phyloP scores from a whole-genome alignment of 768 basidiomycete genomes.

The Boletus sp. region DNA sequence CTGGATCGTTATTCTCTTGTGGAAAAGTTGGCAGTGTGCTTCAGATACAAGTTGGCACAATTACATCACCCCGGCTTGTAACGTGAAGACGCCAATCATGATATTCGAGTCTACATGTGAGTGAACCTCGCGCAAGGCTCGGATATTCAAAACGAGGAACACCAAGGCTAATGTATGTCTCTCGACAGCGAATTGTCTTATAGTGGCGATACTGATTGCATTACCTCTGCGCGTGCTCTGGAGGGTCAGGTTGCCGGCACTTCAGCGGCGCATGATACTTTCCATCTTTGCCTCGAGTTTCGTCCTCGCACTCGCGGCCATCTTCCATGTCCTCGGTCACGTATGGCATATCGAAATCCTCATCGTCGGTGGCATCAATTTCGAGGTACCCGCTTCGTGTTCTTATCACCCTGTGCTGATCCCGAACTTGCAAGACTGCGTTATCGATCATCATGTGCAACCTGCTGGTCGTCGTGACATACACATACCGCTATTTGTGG shows the following conservation, averaged over 20 bases:
- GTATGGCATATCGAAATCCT: background rate
- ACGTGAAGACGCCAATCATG: background rate
- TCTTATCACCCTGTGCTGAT: background rate
- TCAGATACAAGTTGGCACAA: slow-evolving; percentile 6
- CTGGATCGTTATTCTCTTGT: background rate
- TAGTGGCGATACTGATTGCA: slow-evolving; percentile 9
- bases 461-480: slow-evolving; percentile 17
- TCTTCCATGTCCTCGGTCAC: slow-evolving; percentile 6
- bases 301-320: slow-evolving; percentile 10
- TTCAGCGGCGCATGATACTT: slow-evolving; percentile 20
- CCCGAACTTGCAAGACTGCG: background rate
- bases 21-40: slow-evolving; percentile 7
- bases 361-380: background rate
- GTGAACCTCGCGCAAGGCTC: background rate
- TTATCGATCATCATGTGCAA: slow-evolving; percentile 17
- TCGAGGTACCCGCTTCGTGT: slow-evolving; percentile 1
- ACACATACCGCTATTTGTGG: slow-evolving; percentile 7
- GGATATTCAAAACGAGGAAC: no score
- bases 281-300: slow-evolving; percentile 16
- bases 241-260: slow-evolving; percentile 12
- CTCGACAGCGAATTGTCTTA: slow-evolving; percentile 7
- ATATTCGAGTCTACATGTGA: slow-evolving; percentile 8
- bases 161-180: background rate
- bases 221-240: slow-evolving; percentile 17
- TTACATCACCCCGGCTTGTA: background rate